Evolutionary conservation across 192 early-diverging fungal genomes (phyloP).

Genomic region (Physocladia obscura): DNA sequence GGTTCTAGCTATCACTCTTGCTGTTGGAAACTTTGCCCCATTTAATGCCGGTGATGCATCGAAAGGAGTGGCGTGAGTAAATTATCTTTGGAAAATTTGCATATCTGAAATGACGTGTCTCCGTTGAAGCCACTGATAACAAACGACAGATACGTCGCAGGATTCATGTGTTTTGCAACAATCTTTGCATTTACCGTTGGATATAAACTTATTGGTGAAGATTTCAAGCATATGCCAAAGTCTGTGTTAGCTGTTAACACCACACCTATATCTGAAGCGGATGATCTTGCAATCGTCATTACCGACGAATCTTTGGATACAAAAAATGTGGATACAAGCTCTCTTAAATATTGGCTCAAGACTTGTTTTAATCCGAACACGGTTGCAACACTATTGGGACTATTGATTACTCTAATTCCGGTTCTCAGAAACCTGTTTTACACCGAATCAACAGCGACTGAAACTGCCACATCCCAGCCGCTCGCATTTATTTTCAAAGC

Average conservation of each 20-base stretch:
- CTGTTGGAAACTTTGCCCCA: constrained; percentile 26
- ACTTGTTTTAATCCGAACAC: not conserved
- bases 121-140: not conserved
- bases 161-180: constrained; percentile 33
- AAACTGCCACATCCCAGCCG: constrained; percentile 18
- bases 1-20: constrained; percentile 27
- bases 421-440: constrained; percentile 26
- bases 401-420: constrained; percentile 27
- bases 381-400: constrained; percentile 16
- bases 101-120: not conserved
- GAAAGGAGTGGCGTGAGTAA: constrained; percentile 34
- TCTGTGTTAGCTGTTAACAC: not conserved
- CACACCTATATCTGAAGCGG: too few species aligned
- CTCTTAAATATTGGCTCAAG: not conserved
- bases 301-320: not conserved
- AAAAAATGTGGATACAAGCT: not conserved
- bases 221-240: constrained; percentile 16
- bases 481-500: constrained; percentile 32
- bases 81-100: not conserved
- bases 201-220: constrained; percentile 25
- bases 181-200: constrained; percentile 34
- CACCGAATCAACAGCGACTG: too few species aligned
- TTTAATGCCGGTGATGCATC: constrained; percentile 30
- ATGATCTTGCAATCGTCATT: too few species aligned
- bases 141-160: constrained; percentile 29